Conservation (phyloP, 352 stramenopile species). For the Thalassiosira allenii region DNA sequence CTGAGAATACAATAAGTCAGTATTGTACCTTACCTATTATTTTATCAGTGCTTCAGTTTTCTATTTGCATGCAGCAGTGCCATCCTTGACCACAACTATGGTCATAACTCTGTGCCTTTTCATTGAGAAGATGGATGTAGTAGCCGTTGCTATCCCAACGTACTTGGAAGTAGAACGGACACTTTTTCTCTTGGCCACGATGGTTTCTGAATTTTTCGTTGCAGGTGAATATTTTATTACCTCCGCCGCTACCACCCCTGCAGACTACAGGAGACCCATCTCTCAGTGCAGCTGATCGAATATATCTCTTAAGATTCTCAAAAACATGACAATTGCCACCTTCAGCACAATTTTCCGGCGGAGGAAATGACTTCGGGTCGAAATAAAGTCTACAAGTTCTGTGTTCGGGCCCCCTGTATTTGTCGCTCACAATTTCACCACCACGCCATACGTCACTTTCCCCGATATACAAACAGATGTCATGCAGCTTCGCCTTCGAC, state of each 20-base stretch:
- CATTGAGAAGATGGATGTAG: conserved; percentile 13
- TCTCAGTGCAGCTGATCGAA: neutral
- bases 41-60: too few relatives aligned
- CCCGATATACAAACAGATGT: neutral
- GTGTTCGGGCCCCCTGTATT: neutral
- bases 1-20: too few relatives aligned
- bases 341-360: neutral
- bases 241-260: neutral
- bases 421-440: neutral
- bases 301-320: neutral
- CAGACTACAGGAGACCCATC: neutral
- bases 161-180: conserved; percentile 20
- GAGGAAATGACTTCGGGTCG: neutral
- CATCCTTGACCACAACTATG: neutral
- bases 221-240: conserved; percentile 3
- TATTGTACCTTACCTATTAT: too few relatives aligned
- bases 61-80: neutral
- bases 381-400: neutral
- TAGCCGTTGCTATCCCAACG: conserved; percentile 14
- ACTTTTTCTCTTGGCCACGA: conserved; percentile 2
- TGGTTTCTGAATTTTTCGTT: conserved; percentile 2
- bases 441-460: neutral
- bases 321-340: neutral
- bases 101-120: neutral
- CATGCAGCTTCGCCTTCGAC: too few relatives aligned